Percentiles rank a stretch among this genome's conserved stretches.
Conservation (phyloP, 2,329 filamentous ascomycete species). For the Rhinocladiella mackenziei region DNA sequence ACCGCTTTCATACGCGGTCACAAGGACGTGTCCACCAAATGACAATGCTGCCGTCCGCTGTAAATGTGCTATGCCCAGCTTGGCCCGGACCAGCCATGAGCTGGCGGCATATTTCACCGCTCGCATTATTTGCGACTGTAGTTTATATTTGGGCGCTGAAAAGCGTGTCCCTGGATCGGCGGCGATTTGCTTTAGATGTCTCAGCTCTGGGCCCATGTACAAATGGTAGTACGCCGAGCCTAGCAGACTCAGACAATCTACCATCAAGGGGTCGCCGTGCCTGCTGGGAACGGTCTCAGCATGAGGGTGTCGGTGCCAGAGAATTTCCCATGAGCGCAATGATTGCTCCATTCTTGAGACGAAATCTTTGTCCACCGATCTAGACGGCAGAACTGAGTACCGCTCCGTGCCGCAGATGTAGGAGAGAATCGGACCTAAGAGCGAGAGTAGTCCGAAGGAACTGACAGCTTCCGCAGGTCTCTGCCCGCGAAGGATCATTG, state of each 20-base stretch:
- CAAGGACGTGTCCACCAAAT: conserved; percentile 7
- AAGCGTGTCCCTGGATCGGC: conserved; percentile 4
- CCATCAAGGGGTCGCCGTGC: conserved; percentile 7
- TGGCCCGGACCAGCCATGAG: conserved; percentile 17
- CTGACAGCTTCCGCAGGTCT: conserved; percentile 6
- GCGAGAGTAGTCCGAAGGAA: conserved; percentile 9
- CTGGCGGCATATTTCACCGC: conserved; percentile 12
- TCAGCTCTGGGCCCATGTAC: conserved; percentile 10
- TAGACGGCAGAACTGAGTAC: not conserved
- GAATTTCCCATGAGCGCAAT: conserved; percentile 7
- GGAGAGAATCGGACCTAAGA: conserved; percentile 3
- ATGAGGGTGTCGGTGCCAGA: conserved; percentile 14
- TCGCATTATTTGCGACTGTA: not conserved
- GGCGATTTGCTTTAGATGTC: conserved; percentile 11
- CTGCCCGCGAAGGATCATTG: conserved; percentile 2
- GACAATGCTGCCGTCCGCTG: conserved; percentile 7
- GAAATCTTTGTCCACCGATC: not conserved
- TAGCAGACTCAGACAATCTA: conserved; percentile 13
- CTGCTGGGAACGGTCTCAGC: conserved; percentile 4
- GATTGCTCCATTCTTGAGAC: conserved; percentile 5
- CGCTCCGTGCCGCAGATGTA: conserved; percentile 11
- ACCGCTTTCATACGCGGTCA: conserved; percentile 14
- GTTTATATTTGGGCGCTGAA: not conserved
- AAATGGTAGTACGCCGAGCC: conserved; percentile 15
- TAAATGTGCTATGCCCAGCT: conserved; percentile 10